These are phyloP conservation scores for Diddensiella caesifluorescens DNA, from an alignment of 805 yeast genomes.

Conservation along the genomic window DNA sequence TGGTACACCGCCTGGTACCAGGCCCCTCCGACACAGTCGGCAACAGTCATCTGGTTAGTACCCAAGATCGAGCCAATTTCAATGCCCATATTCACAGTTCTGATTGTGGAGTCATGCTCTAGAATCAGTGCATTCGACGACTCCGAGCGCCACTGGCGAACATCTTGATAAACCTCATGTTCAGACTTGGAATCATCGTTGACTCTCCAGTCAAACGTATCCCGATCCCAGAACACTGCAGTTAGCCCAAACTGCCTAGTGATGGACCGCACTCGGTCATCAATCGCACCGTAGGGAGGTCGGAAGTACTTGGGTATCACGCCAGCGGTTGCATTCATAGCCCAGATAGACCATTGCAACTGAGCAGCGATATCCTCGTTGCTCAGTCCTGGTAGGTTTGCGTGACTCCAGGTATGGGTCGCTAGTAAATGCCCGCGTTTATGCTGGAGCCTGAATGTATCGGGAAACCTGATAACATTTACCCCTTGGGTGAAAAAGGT, in stretches of 20 bases:
- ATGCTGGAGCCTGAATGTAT: constrained; percentile 53
- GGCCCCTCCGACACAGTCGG: constrained; percentile 64
- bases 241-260: constrained; percentile 81
- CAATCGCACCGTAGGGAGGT: constrained; percentile 96
- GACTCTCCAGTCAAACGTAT: constrained; percentile 86
- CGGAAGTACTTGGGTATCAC: constrained; percentile 90
- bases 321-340: constrained; percentile 89
- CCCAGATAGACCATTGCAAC: constrained; percentile 94
- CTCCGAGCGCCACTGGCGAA: constrained; percentile 45
- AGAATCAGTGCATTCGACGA: constrained; percentile 56
- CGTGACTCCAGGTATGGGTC: constrained; percentile 91
- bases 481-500: constrained; percentile 86
- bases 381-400: constrained; percentile 67
- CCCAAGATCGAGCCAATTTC: constrained; percentile 53
- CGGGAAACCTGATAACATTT: constrained; percentile 73
- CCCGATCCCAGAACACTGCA: constrained; percentile 86
- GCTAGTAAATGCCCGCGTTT: constrained; percentile 72
- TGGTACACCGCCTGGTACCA: constrained; percentile 26
- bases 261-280: constrained; percentile 75
- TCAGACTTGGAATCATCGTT: constrained; percentile 48
- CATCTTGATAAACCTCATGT: constrained; percentile 50
- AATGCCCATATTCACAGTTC: constrained; percentile 66
- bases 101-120: constrained; percentile 74
- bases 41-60: constrained; percentile 63
- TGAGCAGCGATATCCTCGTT: constrained; percentile 86